Percentiles rank a stretch among this genome's conserved stretches.
Evolutionary conservation across 352 stramenopile species (phyloP).

Genomic region (Globisporangium spinosum): DNA sequence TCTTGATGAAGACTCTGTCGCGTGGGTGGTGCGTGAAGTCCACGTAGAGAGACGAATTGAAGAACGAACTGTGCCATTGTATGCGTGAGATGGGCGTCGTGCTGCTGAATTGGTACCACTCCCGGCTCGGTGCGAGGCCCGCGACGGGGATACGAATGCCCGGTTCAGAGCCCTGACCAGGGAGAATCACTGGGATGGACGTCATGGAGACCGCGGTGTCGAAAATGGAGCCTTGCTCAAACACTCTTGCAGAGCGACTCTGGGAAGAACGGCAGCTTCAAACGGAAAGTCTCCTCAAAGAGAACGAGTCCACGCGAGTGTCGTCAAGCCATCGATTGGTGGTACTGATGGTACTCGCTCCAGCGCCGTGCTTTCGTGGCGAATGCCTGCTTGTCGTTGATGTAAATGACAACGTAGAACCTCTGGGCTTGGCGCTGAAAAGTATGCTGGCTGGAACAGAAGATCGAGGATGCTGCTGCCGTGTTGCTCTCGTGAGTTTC

Average conservation of each 20-base stretch:
- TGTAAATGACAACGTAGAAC: constrained; percentile 36
- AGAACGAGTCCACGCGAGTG: constrained; percentile 29
- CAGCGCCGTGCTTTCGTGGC: constrained; percentile 25
- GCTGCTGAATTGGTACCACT: constrained; percentile 81
- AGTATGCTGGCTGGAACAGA: background rate
- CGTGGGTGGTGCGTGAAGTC: constrained; percentile 39
- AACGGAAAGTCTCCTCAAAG: constrained; percentile 43
- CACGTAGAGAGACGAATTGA: constrained; percentile 43
- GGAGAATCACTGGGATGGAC: constrained; percentile 46
- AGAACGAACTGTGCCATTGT: constrained; percentile 56
- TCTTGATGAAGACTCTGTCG: constrained; percentile 42
- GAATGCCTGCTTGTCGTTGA: constrained; percentile 43
- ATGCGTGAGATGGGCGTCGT: constrained; percentile 32
- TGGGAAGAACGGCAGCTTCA: constrained; percentile 51
- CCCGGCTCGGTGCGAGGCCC: constrained; percentile 44
- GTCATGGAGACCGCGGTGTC: constrained; percentile 47
- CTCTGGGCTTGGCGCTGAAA: background rate
- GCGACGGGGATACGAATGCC: constrained; percentile 25
- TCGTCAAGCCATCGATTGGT: background rate
- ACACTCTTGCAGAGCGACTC: constrained; percentile 43
- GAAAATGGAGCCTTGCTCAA: constrained; percentile 34
- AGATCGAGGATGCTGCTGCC: background rate
- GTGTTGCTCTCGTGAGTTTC: background rate
- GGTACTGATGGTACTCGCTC: background rate
- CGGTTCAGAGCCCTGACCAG: constrained; percentile 26